These are phyloP conservation scores for Emmonsia crescens DNA, from an alignment of 2,329 filamentous ascomycete species.

Conservation along the genomic window DNA sequence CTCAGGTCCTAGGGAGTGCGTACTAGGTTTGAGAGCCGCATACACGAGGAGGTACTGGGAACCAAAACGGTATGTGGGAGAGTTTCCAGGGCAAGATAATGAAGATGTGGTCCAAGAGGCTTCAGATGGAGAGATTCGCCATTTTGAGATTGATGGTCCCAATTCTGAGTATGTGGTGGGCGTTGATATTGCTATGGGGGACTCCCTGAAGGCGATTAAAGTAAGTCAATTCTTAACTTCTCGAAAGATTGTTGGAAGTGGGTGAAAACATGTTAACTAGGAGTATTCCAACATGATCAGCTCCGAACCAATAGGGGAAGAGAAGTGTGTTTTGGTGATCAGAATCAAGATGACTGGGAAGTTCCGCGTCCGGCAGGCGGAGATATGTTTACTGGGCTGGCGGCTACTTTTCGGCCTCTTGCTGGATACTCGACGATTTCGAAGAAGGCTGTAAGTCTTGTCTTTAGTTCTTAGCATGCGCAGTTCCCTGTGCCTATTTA, in stretches of 20 bases:
- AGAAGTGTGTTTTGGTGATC: constrained; percentile 2
- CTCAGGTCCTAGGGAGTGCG: background rate
- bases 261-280: background rate
- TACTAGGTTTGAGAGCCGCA: background rate
- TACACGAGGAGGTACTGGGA: background rate
- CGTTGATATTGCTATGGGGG: background rate
- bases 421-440: background rate
- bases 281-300: background rate
- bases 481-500: background rate
- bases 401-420: background rate
- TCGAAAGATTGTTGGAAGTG: background rate
- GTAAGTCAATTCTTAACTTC: background rate
- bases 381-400: background rate
- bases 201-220: background rate
- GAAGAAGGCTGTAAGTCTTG: background rate
- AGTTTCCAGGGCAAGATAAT: background rate
- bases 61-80: background rate
- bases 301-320: constrained; percentile 3
- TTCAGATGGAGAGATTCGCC: background rate
- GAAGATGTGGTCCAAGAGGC: background rate
- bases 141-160: constrained; percentile 3
- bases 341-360: background rate
- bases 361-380: background rate
- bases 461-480: background rate
- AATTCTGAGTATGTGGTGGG: background rate